Base-by-base conservation (phyloP, 75 land plant species). In the Chamaecyparis obtusa region DNA sequence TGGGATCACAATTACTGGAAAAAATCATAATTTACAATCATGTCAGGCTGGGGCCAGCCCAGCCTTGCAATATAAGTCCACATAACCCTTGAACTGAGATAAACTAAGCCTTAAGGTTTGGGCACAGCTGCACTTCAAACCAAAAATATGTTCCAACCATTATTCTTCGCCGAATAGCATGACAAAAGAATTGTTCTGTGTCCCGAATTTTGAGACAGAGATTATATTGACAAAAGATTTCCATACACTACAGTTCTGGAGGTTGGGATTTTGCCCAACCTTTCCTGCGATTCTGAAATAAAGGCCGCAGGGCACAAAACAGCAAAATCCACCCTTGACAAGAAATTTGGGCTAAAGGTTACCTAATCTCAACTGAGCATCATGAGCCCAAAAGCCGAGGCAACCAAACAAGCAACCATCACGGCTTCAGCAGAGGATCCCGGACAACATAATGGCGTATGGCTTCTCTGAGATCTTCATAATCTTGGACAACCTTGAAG, bases 401-500 rank as follows among this genome's bases (percentile, higher is more conserved):
- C 10, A 71, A 32, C 13, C 75, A 71, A 71, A 14, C 35, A 71
- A 64, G 6, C 69, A 19, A 5, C 24, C 5, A 69, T 71, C 76
- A 33, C 5, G 13, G 37, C 16, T 33, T 74, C 36, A 33, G 37
- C 36, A 74, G 16, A 33, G 13, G 76, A 74, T 74, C 76, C 9
- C n/a, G 33, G 13, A 54, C 19, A 54, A 54, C 85, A 84, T 16
- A 84, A 84, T 46, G 54, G 88, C 87, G 85, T 7, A 94, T 88
- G 17, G 91, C 93, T 19, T 92, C 93, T 41, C 93, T 88, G 79
- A 91, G 78, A 51, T 94, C 96, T 0, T 91, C 90, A 86, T 86
- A 88, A 6, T 14, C 5, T 39, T 86, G 89, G 43, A 83, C 86
- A 21, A 87, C 85, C 17, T 91, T 89, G 10, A 93, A 89, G 49